phyloP scores from a whole-genome alignment of 169 alveolate genomes.

The Cryptosporidium muris region DNA sequence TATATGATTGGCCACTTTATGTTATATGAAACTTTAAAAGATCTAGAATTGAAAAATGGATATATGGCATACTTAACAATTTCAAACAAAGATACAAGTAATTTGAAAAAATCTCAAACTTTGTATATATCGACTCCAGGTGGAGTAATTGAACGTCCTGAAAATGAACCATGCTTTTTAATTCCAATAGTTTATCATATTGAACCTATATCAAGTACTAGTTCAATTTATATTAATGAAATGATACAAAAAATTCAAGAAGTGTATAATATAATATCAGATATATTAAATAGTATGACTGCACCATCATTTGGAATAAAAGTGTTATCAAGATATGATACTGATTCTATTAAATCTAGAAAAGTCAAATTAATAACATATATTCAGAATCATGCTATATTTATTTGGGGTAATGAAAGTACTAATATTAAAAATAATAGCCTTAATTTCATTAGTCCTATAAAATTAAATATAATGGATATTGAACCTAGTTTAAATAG shows the following conservation, averaged over 20 bases:
- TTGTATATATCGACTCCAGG: slow-evolving; percentile 21
- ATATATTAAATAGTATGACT: slow-evolving; percentile 6
- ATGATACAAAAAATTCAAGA: not conserved
- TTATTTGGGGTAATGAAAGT: slow-evolving; percentile 1
- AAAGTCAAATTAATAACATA: slow-evolving; percentile 9
- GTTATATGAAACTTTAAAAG: slow-evolving; percentile 14
- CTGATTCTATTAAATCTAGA: slow-evolving; percentile 23
- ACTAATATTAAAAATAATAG: not conserved
- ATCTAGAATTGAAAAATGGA: not conserved
- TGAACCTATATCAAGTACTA: slow-evolving; percentile 11
- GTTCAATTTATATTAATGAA: slow-evolving; percentile 2
- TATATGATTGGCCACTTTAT: slow-evolving; percentile 50
- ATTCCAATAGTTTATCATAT: slow-evolving; percentile 48
- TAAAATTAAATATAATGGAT: slow-evolving; percentile 3
- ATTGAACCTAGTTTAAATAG: not conserved
- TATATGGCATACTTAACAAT: slow-evolving; percentile 32
- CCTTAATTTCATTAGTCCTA: not conserved
- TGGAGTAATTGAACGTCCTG: slow-evolving; percentile 21
- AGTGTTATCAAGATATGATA: slow-evolving; percentile 62
- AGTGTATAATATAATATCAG: slow-evolving; percentile 15
- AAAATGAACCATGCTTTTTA: slow-evolving; percentile 35
- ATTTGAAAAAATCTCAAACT: not conserved
- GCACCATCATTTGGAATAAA: slow-evolving; percentile 48
- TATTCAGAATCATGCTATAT: slow-evolving; percentile 3
- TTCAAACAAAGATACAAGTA: not conserved